phyloP scores from a whole-genome alignment of 495 filamentous ascomycete genomes.

The Pyrenopolyporus hunteri region DNA sequence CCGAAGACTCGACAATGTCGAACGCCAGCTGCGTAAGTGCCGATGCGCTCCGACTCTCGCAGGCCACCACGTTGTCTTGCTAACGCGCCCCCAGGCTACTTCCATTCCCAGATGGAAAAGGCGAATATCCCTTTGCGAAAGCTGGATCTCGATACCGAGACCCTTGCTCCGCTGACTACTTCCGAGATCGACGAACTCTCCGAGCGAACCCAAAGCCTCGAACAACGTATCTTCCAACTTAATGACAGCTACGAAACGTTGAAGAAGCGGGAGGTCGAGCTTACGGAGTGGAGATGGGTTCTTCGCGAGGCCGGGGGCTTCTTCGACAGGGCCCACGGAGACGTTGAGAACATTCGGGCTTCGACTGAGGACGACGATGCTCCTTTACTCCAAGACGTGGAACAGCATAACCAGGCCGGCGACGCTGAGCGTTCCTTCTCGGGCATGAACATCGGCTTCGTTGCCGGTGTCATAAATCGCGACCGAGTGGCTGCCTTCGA shows the following conservation, averaged over 20 bases:
- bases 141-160: constrained; percentile 83
- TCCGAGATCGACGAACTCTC: constrained; percentile 95
- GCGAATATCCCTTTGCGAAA: constrained; percentile 79
- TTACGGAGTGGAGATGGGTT: constrained; percentile 98
- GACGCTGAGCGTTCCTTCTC: constrained; percentile 86
- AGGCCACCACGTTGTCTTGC: not conserved
- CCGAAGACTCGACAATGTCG: constrained; percentile 94
- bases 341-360: constrained; percentile 93
- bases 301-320: constrained; percentile 93
- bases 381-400: constrained; percentile 82
- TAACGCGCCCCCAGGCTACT: constrained; percentile 67
- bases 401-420: constrained; percentile 77
- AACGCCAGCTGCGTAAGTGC: constrained; percentile 88
- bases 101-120: constrained; percentile 94
- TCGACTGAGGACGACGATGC: constrained; percentile 86
- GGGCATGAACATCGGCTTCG: constrained; percentile 99
- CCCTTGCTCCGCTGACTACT: constrained; percentile 82
- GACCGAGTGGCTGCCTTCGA: constrained; percentile 95
- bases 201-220: constrained; percentile 87
- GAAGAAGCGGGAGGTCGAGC: constrained; percentile 95
- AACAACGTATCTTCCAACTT: constrained; percentile 86
- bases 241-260: constrained; percentile 98
- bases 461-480: constrained; percentile 94
- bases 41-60: not conserved
- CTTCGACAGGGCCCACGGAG: constrained; percentile 94